A percentile compares a stretch with the other conserved stretches of the same genome.
These are phyloP conservation scores for Coemansia sp. DNA, from an alignment of 192 early-diverging fungal genomes.

Conservation along the genomic window DNA sequence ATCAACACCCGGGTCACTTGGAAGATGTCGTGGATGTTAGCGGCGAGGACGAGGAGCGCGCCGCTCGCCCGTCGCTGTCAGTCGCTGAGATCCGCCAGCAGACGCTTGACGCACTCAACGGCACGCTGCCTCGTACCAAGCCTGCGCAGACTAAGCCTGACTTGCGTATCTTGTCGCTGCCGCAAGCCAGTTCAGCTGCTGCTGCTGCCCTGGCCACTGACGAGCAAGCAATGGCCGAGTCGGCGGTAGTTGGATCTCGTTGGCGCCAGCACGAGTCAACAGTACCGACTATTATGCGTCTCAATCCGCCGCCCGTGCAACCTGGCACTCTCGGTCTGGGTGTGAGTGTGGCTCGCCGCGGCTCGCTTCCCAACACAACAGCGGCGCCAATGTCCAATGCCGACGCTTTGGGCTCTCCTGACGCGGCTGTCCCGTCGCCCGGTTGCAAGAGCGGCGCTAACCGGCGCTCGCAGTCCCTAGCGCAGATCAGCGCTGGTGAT, in stretches of 20 bases:
- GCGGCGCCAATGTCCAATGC: neutral
- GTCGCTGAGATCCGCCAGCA: conserved; percentile 50
- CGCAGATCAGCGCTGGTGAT: neutral
- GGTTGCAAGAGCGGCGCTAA: neutral
- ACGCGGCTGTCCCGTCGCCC: neutral
- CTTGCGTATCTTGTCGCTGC: conserved; percentile 12
- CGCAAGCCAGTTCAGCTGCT: neutral
- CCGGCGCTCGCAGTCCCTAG: conserved; percentile 1
- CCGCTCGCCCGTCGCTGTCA: conserved; percentile 27
- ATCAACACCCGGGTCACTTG: conserved; percentile 2
- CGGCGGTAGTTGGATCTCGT: neutral
- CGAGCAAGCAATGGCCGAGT: neutral
- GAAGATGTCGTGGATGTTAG: conserved; percentile 47
- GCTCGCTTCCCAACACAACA: conserved; percentile 1
- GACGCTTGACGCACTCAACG: conserved; percentile 49
- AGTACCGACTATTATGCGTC: conserved; percentile 3
- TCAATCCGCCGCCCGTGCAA: neutral
- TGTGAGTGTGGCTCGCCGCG: conserved; percentile 18
- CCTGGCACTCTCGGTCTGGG: conserved; percentile 17
- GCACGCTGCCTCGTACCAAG: conserved; percentile 17
- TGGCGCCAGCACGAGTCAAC: conserved; percentile 6
- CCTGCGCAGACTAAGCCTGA: neutral
- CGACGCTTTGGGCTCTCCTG: neutral
- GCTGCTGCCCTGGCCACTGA: neutral
- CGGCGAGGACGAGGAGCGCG: conserved; percentile 47